Conservation (phyloP, 2,329 filamentous ascomycete genomes). For the Monilinia vaccinii-corymbosi region DNA sequence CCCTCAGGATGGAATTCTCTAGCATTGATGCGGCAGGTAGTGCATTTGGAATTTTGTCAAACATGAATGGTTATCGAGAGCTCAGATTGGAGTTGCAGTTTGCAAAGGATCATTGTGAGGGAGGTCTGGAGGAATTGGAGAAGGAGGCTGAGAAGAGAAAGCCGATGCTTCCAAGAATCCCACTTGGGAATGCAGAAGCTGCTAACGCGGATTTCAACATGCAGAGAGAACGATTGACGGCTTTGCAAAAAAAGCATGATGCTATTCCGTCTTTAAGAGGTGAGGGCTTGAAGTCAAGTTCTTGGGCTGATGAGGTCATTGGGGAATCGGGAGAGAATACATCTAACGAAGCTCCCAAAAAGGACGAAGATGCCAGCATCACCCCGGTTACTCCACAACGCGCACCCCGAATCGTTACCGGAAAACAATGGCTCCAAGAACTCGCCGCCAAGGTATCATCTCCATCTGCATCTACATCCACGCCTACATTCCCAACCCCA, state of each 20-base stretch:
- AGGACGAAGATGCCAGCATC: background rate
- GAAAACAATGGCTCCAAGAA: background rate
- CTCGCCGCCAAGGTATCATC: background rate
- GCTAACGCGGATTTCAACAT: background rate
- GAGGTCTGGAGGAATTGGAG: constrained; percentile 18
- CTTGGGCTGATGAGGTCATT: constrained; percentile 23
- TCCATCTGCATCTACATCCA: background rate
- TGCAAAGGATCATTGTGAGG: constrained; percentile 22
- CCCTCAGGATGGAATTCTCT: constrained; percentile 22
- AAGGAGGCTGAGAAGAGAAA: background rate
- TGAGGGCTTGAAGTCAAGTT: constrained; percentile 8
- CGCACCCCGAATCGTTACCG: background rate
- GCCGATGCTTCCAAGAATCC: background rate
- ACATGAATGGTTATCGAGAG: constrained; percentile 10
- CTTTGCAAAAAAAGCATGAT: constrained; percentile 14
- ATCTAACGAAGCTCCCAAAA: background rate
- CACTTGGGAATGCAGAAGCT: background rate
- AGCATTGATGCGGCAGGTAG: constrained; percentile 15
- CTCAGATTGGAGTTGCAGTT: constrained; percentile 13
- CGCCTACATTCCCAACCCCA: background rate
- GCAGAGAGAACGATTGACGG: constrained; percentile 12
- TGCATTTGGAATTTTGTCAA: constrained; percentile 15
- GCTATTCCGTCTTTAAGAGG: constrained; percentile 17
- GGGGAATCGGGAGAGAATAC: background rate
- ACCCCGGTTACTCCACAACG: background rate